These are phyloP conservation scores for Fraxinus albicans DNA, from an alignment of 305 asterid species.

Conservation along the genomic window DNA sequence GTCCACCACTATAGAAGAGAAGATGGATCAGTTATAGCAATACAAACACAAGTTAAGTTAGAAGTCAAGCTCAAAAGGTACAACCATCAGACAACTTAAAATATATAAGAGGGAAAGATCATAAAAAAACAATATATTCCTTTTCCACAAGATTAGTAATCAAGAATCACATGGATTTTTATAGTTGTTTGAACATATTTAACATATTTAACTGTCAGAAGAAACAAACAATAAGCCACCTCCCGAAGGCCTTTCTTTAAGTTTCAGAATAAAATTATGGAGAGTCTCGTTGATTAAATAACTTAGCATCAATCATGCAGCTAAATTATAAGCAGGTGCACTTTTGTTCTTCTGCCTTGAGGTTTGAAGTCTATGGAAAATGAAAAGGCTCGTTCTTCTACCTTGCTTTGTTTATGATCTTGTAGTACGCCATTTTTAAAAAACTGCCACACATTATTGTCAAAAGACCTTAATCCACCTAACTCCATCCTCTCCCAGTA, in stretches of 20 bases:
- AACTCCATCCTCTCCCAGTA: not conserved
- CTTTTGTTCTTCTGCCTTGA: not conserved
- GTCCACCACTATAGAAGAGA: slow-evolving; percentile 61
- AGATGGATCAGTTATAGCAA: slow-evolving; percentile 7
- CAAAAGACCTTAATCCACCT: not conserved
- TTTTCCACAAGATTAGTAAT: slow-evolving; percentile 11
- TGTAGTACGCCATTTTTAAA: not conserved
- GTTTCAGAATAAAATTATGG: slow-evolving; percentile 11
- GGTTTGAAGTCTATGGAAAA: not conserved
- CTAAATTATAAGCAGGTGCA: not conserved
- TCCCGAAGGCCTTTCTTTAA: slow-evolving; percentile 1
- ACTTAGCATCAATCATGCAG: not conserved
- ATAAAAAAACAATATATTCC: not conserved
- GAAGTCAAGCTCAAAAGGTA: not conserved
- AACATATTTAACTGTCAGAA: not conserved
- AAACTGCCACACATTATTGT: not conserved
- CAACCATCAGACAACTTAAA: not conserved
- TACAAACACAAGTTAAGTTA: not conserved
- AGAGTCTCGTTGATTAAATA: not conserved
- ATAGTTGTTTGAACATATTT: not conserved
- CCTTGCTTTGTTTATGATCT: not conserved
- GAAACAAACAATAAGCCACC: not conserved
- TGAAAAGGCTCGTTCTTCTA: not conserved
- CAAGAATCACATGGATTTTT: not conserved
- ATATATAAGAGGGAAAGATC: not conserved